Evolutionary conservation across 768 basidiomycete genomes (phyloP), one percentile per base, ranked within the genome.

Genomic region (Solioccasus polychromus): DNA sequence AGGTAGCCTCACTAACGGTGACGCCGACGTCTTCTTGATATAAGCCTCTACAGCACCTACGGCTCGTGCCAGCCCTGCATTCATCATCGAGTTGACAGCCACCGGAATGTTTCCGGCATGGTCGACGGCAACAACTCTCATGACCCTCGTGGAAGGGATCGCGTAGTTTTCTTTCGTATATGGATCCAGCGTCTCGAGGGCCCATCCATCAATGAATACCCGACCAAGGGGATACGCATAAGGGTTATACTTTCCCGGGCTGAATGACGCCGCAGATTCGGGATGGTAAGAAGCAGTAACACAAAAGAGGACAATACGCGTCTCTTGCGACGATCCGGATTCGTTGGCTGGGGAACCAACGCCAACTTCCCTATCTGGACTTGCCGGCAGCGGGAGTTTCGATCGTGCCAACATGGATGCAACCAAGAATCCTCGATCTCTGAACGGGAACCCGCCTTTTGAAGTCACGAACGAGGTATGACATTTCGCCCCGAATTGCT

Each of bases 141-240:
- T 92, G 63, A 91, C 94, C 37, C 87, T 69, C 30, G 93, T 91
- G 4, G 92, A 96, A 1, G 94, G 96, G 35, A 98, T 95, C 11
- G 91, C 79, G 60, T 92, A 95, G 52, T 91, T 92, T 66, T 95
- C 92, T 49, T 84, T 85, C 19, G 91, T 87, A 54, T 97, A 97
- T 0, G 94, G 93, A 60, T 98, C 95, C 37, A 98, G 77, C 4
- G 95, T 97, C 71, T 99, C 93, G 57, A 96, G 68, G 25, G 95
- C 82, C 96, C 96, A 99, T 2, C 88, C 95, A 58, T 97, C 93
- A 6, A 99, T 69, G 53, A 88, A 83, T 26, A 92, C 72, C 12
- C 87, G 80, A 2, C 92, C 95, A 14, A 89, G 72, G 1, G 91
- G 89, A 8, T 91, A 74, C 1, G 47, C 58, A 42, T 80, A 78